A percentile compares a stretch with the other conserved stretches of the same genome.
These are phyloP conservation scores for Xylariaceae sp. DNA, from an alignment of 2,329 filamentous ascomycete species.

Conservation along the genomic window DNA sequence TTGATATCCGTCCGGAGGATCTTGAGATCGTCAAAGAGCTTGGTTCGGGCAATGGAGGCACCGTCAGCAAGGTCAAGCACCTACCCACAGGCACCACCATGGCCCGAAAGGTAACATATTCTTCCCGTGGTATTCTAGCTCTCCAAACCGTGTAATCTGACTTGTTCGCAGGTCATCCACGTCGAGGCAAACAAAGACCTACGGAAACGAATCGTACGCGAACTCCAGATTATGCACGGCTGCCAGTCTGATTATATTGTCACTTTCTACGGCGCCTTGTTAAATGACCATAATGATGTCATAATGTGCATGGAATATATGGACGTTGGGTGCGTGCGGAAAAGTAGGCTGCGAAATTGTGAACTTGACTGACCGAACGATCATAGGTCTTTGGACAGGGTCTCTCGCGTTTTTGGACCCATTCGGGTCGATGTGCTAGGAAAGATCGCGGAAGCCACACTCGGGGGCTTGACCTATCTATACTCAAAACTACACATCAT, in stretches of 20 bases:
- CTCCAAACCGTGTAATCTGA: conserved; percentile 2
- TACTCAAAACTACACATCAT: conserved; percentile 97
- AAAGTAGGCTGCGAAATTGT: not conserved
- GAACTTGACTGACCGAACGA: conserved; percentile 32
- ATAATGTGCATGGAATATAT: conserved; percentile 99
- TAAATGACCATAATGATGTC: conserved; percentile 96
- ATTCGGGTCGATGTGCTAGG: conserved; percentile 95
- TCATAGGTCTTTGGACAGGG: conserved; percentile 83
- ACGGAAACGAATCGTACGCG: conserved; percentile 93
- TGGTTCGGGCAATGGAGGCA: conserved; percentile 94
- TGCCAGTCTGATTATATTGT: conserved; percentile 98
- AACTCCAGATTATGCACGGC: conserved; percentile 97
- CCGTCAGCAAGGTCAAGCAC: conserved; percentile 97
- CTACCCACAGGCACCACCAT: conserved; percentile 93
- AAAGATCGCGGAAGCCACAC: conserved; percentile 95
- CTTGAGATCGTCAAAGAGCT: conserved; percentile 92
- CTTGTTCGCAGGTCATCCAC: conserved; percentile 79
- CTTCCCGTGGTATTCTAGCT: not conserved
- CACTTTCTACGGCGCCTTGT: conserved; percentile 95
- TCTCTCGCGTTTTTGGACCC: conserved; percentile 93
- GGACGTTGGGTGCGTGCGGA: conserved; percentile 86
- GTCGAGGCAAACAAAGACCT: conserved; percentile 98
- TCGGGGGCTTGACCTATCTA: conserved; percentile 92
- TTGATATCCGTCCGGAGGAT: conserved; percentile 91
- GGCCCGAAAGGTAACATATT: conserved; percentile 86